phyloP scores from a whole-genome alignment of 495 filamentous ascomycete genomes.

The Patellaria atrata region DNA sequence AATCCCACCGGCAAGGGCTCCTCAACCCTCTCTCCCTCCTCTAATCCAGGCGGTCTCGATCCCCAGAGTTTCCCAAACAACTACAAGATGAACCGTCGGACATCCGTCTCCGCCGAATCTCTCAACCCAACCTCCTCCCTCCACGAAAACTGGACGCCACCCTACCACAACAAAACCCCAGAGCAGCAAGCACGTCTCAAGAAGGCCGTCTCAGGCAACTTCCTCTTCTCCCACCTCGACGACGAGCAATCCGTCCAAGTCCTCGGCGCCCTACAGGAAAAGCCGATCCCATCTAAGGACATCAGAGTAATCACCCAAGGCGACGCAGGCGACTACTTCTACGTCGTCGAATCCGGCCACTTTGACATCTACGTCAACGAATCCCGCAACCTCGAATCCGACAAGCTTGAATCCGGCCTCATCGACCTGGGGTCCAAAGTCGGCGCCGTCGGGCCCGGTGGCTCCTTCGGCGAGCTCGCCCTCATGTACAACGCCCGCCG shows the following conservation, averaged over 20 bases:
- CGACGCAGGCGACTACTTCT: slow-evolving; percentile 94
- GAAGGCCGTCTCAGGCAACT: slow-evolving; percentile 73
- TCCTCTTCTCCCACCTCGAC: slow-evolving; percentile 87
- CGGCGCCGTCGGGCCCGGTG: slow-evolving; percentile 67
- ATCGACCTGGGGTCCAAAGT: slow-evolving; percentile 79
- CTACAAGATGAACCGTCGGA: slow-evolving; percentile 85
- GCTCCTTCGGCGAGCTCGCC: slow-evolving; percentile 94
- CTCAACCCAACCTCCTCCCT: slow-evolving; percentile 73
- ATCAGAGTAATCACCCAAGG: slow-evolving; percentile 97
- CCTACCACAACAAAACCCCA: slow-evolving; percentile 61
- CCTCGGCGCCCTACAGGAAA: slow-evolving; percentile 82
- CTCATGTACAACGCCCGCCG: slow-evolving; percentile 98
- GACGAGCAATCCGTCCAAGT: slow-evolving; percentile 82
- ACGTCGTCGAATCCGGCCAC: slow-evolving; percentile 79
- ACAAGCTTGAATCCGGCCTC: slow-evolving; percentile 58
- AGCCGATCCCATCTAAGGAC: slow-evolving; percentile 83
- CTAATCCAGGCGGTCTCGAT: slow-evolving; percentile 14
- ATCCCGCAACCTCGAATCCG: no score
- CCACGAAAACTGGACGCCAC: slow-evolving; percentile 82
- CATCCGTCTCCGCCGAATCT: slow-evolving; percentile 92
- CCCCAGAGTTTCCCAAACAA: slow-evolving; percentile 73
- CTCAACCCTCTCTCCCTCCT: slow-evolving; percentile 9
- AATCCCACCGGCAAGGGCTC: slow-evolving; percentile 11
- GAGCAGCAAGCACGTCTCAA: slow-evolving; percentile 72
- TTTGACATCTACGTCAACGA: slow-evolving; percentile 88